phyloP scores from a whole-genome alignment of 306 rosid genomes.

The Pachyrhizus erosus region DNA sequence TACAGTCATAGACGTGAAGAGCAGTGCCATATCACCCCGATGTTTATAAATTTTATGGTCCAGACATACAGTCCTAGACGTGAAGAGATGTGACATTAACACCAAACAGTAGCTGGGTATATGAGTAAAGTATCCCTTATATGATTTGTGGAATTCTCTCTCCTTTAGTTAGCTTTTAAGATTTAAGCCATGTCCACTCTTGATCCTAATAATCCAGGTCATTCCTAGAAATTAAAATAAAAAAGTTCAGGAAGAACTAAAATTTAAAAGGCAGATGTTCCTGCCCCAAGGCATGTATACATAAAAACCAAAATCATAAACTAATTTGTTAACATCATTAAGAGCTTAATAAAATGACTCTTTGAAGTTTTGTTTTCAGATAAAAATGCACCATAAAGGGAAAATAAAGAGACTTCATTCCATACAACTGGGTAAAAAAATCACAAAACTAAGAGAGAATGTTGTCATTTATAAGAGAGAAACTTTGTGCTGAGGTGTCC shows the following conservation, averaged over 20 bases:
- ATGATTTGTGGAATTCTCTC: background rate
- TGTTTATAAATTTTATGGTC: background rate
- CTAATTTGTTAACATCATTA: constrained; percentile 1
- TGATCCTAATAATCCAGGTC: background rate
- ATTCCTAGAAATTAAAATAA: background rate
- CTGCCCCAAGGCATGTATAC: background rate
- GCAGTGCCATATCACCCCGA: no score
- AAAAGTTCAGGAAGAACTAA: background rate
- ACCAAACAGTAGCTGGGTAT: background rate
- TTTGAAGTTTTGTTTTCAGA: background rate
- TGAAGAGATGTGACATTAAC: background rate
- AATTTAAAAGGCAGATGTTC: background rate
- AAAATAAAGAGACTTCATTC: background rate
- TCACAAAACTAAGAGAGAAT: background rate
- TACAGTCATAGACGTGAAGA: background rate
- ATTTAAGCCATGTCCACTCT: background rate
- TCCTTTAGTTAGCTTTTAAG: background rate
- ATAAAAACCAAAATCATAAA: background rate
- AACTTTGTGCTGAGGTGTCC: background rate
- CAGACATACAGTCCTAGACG: background rate
- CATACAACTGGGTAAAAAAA: background rate
- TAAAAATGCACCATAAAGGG: background rate
- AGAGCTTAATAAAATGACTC: constrained; percentile 12
- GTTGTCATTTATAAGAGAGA: constrained; percentile 2
- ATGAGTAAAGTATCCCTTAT: constrained; percentile 6